Evolutionary conservation across 768 basidiomycete species (phyloP).

Genomic region (Gautieria morchelliformis): DNA sequence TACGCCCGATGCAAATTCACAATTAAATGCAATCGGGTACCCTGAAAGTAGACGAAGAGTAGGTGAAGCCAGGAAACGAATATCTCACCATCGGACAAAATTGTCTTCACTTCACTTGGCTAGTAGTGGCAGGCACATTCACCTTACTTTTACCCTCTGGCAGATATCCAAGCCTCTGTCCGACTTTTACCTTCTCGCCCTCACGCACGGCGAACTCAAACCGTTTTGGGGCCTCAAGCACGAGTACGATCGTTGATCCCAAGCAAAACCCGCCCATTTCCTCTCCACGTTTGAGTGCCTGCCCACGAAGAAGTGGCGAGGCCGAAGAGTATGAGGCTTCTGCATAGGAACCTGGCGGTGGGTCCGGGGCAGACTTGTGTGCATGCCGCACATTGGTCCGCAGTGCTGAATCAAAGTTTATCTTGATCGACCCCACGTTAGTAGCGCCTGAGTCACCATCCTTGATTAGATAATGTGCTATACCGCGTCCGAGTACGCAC

Average conservation of each 20-base stretch:
- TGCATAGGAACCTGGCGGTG: slow-evolving; percentile 76
- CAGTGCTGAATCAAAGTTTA: slow-evolving; percentile 91
- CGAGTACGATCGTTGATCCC: slow-evolving; percentile 91
- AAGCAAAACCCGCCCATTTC: slow-evolving; percentile 98
- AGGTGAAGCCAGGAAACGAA: too few species aligned
- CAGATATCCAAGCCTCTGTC: slow-evolving; percentile 67
- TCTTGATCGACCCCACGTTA: slow-evolving; percentile 91
- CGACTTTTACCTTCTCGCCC: slow-evolving; percentile 82
- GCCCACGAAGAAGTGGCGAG: slow-evolving; percentile 73
- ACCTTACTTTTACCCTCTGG: not conserved
- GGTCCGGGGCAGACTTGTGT: slow-evolving; percentile 18
- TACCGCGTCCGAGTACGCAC: slow-evolving; percentile 20
- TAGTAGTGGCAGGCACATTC: too few species aligned
- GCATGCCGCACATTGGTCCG: slow-evolving; percentile 68
- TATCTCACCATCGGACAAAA: too few species aligned
- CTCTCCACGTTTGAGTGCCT: slow-evolving; percentile 78
- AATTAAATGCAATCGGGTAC: too few species aligned
- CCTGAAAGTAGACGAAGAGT: too few species aligned
- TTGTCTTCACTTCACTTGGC: too few species aligned
- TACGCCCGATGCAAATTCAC: too few species aligned
- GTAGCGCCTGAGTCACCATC: slow-evolving; percentile 43
- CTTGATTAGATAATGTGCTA: not conserved
- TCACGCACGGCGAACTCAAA: slow-evolving; percentile 72
- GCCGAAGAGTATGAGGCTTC: slow-evolving; percentile 90
- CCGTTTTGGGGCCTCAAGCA: slow-evolving; percentile 85